Conservation (phyloP, 257 asterid species). For the Lycium barbarum region DNA sequence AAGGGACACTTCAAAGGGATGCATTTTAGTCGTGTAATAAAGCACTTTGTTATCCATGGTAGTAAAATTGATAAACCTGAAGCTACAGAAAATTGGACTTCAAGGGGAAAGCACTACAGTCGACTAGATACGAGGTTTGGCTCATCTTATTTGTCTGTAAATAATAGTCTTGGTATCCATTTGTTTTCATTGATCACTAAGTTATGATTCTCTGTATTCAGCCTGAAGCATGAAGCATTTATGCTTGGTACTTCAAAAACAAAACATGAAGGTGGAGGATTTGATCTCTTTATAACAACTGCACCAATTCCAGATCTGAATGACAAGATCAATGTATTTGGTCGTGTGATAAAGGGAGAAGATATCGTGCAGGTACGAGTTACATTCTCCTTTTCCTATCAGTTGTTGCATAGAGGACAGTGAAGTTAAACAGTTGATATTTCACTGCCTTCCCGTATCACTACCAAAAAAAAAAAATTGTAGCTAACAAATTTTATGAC, state of each 20-base stretch:
- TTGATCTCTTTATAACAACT: slow-evolving; percentile 85
- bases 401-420: background rate
- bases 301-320: slow-evolving; percentile 92
- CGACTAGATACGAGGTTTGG: slow-evolving; percentile 88
- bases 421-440: background rate
- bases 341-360: slow-evolving; percentile 93
- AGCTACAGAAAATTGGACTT: slow-evolving; percentile 86
- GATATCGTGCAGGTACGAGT: slow-evolving; percentile 88
- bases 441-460: background rate
- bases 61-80: slow-evolving; percentile 73
- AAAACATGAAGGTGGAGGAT: slow-evolving; percentile 63
- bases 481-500: no score
- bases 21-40: slow-evolving; percentile 85
- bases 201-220: slow-evolving; percentile 29
- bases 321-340: slow-evolving; percentile 83
- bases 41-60: slow-evolving; percentile 93
- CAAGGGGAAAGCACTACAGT: slow-evolving; percentile 82
- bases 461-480: no score
- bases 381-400: background rate
- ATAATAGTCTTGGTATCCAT: background rate
- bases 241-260: slow-evolving; percentile 94
- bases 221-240: slow-evolving; percentile 94
- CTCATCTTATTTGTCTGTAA: slow-evolving; percentile 25
- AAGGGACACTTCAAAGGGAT: slow-evolving; percentile 83
- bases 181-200: slow-evolving; percentile 23